phyloP scores from a whole-genome alignment of 768 basidiomycete species.

The Austroboletus eburneus region DNA sequence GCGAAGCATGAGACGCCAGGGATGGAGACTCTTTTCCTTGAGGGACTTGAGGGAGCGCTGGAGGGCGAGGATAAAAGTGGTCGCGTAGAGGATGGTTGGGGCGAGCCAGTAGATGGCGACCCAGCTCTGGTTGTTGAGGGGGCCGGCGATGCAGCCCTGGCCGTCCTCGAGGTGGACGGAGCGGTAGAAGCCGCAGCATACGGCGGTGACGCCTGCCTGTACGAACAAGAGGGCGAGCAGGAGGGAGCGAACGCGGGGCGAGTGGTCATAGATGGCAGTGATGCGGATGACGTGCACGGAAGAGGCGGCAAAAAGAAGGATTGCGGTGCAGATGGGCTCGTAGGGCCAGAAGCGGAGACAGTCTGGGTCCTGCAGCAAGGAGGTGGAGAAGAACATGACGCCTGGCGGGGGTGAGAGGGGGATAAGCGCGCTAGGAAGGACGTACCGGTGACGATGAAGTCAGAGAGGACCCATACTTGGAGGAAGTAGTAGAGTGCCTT shows the following conservation, averaged over 20 bases:
- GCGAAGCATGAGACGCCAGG: constrained; percentile 88
- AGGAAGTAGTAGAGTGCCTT: constrained; percentile 76
- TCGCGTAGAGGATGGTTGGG: constrained; percentile 61
- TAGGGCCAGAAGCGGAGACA: constrained; percentile 77
- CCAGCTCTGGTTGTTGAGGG: constrained; percentile 60
- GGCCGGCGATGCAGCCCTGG: constrained; percentile 86
- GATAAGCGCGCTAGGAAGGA: constrained; percentile 4
- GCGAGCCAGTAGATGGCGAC: constrained; percentile 84
- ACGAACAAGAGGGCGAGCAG: constrained; percentile 60
- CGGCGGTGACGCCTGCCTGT: constrained; percentile 68
- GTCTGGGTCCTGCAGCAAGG: constrained; percentile 47
- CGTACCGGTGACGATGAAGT: constrained; percentile 72
- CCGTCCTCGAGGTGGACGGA: constrained; percentile 71
- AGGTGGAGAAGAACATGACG: constrained; percentile 81
- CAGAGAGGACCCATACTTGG: constrained; percentile 71
- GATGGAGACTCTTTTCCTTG: constrained; percentile 46
- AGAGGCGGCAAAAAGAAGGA: constrained; percentile 65
- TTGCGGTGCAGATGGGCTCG: constrained; percentile 80
- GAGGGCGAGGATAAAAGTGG: constrained; percentile 25
- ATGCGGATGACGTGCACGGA: constrained; percentile 78
- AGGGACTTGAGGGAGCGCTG: constrained; percentile 22
- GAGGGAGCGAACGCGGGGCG: constrained; percentile 44
- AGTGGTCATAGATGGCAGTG: constrained; percentile 70
- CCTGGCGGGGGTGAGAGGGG: constrained; percentile 36
- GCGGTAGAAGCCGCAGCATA: constrained; percentile 76